phyloP scores from a whole-genome alignment of 2,329 filamentous ascomycete genomes.

The Diaporthe helianthi region DNA sequence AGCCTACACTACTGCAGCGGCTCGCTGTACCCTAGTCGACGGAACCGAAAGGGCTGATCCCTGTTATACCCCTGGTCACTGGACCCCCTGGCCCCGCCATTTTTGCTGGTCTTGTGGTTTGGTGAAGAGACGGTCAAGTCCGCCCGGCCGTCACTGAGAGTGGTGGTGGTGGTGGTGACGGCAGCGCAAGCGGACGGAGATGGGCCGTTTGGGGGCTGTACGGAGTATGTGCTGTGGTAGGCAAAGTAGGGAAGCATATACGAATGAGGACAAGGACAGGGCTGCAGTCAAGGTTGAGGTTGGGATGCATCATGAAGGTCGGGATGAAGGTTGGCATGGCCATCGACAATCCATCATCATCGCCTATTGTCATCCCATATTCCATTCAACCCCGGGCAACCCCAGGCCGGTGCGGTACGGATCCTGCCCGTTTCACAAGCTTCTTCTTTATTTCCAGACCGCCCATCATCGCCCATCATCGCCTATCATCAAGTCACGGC shows the following conservation, averaged over 20 bases:
- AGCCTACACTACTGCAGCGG: not conserved
- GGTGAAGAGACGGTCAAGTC: slow-evolving; percentile 26
- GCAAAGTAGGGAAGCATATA: not conserved
- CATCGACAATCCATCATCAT: not conserved
- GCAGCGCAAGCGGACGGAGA: not conserved
- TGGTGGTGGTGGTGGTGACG: not conserved
- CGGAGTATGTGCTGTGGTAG: no score
- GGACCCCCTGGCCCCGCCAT: slow-evolving; percentile 1
- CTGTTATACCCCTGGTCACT: slow-evolving; percentile 5
- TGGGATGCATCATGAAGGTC: not conserved
- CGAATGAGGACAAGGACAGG: slow-evolving; percentile 2
- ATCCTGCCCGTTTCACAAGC: slow-evolving; percentile 23
- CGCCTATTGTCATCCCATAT: not conserved
- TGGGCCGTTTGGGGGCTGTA: not conserved
- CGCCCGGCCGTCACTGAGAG: not conserved
- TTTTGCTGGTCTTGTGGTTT: slow-evolving; percentile 24
- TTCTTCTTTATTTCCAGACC: slow-evolving; percentile 16
- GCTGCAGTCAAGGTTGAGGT: not conserved
- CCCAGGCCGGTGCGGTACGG: slow-evolving; percentile 15
- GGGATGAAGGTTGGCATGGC: not conserved
- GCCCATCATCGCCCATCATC: slow-evolving; percentile 15
- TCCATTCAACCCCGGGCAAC: not conserved
- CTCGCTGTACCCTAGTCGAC: not conserved
- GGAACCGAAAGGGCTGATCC: not conserved
- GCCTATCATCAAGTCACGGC: slow-evolving; percentile 7